Conservation (phyloP, 345 rosid genomes). For the Hypericum perforatum region DNA sequence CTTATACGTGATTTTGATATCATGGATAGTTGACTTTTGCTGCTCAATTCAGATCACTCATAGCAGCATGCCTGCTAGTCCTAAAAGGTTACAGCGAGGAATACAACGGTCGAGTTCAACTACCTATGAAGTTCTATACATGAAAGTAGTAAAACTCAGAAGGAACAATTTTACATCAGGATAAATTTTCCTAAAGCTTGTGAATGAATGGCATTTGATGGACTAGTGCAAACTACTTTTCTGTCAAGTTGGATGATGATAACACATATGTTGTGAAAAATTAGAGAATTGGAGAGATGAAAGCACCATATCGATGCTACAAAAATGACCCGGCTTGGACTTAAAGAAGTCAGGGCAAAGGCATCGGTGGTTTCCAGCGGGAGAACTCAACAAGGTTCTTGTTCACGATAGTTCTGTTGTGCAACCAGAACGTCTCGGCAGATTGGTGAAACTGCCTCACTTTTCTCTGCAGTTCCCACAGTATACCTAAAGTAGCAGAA, state of each 20-base stretch:
- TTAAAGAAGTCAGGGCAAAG: conserved; percentile 40
- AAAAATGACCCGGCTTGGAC: background rate
- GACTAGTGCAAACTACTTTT: too few relatives aligned
- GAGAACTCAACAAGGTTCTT: conserved; percentile 59
- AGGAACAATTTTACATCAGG: too few relatives aligned
- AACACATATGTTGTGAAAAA: too few relatives aligned
- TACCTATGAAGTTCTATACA: too few relatives aligned
- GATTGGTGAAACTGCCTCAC: conserved; percentile 87
- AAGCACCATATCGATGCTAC: background rate
- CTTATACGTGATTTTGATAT: too few relatives aligned
- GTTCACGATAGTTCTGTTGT: conserved; percentile 58
- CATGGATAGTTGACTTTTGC: conserved; percentile 1
- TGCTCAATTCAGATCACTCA: conserved; percentile 61
- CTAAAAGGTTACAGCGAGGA: conserved; percentile 75
- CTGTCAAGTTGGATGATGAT: too few relatives aligned
- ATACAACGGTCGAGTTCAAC: conserved; percentile 28
- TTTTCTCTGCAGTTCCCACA: conserved; percentile 96
- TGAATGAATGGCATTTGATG: too few relatives aligned
- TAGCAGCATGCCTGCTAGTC: conserved; percentile 89
- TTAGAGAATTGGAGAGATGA: background rate
- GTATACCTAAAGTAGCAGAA: conserved; percentile 68
- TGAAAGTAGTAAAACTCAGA: too few relatives aligned
- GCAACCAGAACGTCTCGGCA: conserved; percentile 92
- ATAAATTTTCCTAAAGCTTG: too few relatives aligned
- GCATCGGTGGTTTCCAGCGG: conserved; percentile 70